These are phyloP conservation scores for Laburnicola sp. DNA, from an alignment of 2,329 filamentous ascomycete genomes.

Conservation along the genomic window DNA sequence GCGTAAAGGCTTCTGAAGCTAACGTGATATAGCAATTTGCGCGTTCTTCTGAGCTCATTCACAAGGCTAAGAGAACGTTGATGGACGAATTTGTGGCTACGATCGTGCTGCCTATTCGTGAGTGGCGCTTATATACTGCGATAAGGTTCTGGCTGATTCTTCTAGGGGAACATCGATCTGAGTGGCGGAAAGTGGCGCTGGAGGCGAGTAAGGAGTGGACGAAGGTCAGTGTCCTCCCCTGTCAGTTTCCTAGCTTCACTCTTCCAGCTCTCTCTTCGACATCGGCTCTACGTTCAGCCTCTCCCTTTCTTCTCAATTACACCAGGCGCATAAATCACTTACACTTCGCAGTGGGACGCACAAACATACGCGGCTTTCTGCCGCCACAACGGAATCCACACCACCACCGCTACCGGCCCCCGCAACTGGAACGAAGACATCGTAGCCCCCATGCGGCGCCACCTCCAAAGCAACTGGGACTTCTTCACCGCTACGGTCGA, in stretches of 20 bases:
- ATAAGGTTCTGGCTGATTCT: not conserved
- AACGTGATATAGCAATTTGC: slow-evolving; percentile 12
- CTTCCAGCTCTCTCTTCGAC: not conserved
- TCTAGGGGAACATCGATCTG: slow-evolving; percentile 13
- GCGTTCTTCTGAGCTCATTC: slow-evolving; percentile 12
- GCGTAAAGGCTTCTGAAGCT: not conserved
- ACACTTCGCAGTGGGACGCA: slow-evolving; percentile 8
- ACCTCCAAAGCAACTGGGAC: slow-evolving; percentile 15
- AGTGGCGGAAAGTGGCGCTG: slow-evolving; percentile 13
- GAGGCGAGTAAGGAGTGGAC: slow-evolving; percentile 19
- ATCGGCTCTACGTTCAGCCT: not conserved
- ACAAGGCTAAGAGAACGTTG: slow-evolving; percentile 8
- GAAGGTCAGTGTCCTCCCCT: slow-evolving; percentile 5
- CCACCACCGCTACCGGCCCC: slow-evolving; percentile 2
- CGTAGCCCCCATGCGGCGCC: slow-evolving; percentile 14
- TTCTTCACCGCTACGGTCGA: slow-evolving; percentile 13
- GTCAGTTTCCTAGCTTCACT: no score
- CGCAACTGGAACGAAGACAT: slow-evolving; percentile 19
- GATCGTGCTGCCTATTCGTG: slow-evolving; percentile 16
- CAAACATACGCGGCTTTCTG: slow-evolving; percentile 15
- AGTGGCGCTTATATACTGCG: not conserved
- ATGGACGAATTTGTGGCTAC: slow-evolving; percentile 15
- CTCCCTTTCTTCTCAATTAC: no score
- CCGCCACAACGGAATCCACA: slow-evolving; percentile 10
- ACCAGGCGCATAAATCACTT: not conserved